Base-by-base conservation (phyloP, 768 basidiomycete genomes). In the Tricholoma flavovirens region DNA sequence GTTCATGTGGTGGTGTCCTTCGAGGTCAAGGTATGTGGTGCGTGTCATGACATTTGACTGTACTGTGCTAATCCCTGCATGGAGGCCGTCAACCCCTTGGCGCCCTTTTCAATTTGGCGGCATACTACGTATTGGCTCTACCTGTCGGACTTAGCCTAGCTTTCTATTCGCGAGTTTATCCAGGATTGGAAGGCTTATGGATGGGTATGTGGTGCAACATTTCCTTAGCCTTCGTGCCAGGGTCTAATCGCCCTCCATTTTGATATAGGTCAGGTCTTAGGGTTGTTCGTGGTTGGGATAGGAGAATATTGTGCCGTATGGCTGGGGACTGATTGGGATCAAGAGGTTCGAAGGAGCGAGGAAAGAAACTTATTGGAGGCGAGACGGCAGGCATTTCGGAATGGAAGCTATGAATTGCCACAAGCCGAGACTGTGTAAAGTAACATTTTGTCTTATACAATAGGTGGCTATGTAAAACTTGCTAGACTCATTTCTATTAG, bases 41-140 rank as follows among this genome's bases (percentile, higher is more conserved):
- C 45, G 6, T 11, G 21, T 49, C 4, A 9, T 29, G 6, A 56
- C 24, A 6, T 7, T n/a, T 19, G 42, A 14, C 19, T 35, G 19
- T 33, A 17, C 19, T 32, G 22, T 36, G 49, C 11, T 29, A 32
- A 22, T 48, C 9, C 32, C 32, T 36, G 4, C 62, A 24, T 43
- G 19, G 19, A 83, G 84, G 67, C 72, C 84, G 85, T 17, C 88
- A 90, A 65, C 83, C 86, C 58, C 77, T 90, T 15, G 88, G 88
- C 6, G 88, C 88, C 7, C 61, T 83, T 6, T 88, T 90, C 72
- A 89, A 90, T 64, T 65, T 87, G 22, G 69, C 87, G 14, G 87
- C 87, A 1, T 93, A 93, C 69, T 93, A 93, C 62, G 69, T 84
- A 33, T 71, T 92, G 68, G 88, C 90, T 24, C 80, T 93, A 24